Conservation (phyloP, 2,329 filamentous ascomycete genomes). For the Cercospora janseana region DNA sequence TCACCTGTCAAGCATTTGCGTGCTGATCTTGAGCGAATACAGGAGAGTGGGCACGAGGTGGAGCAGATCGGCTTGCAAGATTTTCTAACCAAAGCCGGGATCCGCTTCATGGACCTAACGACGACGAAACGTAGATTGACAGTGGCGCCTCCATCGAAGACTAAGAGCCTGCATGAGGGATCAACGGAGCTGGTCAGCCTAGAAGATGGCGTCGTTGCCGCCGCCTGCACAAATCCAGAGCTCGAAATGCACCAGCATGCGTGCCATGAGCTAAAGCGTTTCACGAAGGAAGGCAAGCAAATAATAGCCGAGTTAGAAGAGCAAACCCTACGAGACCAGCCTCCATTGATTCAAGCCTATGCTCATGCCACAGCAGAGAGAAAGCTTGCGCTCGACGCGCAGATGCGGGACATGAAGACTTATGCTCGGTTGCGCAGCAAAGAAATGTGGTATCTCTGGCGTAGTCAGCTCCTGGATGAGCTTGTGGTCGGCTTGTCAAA, state of each 20-base stretch:
- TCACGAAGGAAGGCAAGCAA: conserved; percentile 87
- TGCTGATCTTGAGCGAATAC: conserved; percentile 30
- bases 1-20: conserved; percentile 32
- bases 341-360: conserved; percentile 87
- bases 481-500: conserved; percentile 76
- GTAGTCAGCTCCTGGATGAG: conserved; percentile 80
- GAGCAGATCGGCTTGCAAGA: conserved; percentile 68
- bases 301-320: conserved; percentile 89
- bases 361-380: conserved; percentile 79
- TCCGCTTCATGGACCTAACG: conserved; percentile 98
- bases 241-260: conserved; percentile 92
- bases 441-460: conserved; percentile 97
- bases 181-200: conserved; percentile 45
- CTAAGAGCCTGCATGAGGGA: conserved; percentile 41
- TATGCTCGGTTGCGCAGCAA: conserved; percentile 88
- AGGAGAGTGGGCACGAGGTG: conserved; percentile 21
- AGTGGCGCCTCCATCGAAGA: conserved; percentile 52
- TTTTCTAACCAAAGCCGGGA: conserved; percentile 91
- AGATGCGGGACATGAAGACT: conserved; percentile 96
- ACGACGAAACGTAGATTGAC: conserved; percentile 92
- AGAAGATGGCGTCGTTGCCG: conserved; percentile 79
- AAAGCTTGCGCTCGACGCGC: conserved; percentile 85
- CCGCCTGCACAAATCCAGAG: conserved; percentile 87
- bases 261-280: conserved; percentile 92
- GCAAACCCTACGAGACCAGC: conserved; percentile 86